A percentile compares a stretch with the other conserved stretches of the same genome.
These are phyloP conservation scores for Millerago galiae DNA, from an alignment of 805 yeast species.

Conservation along the genomic window DNA sequence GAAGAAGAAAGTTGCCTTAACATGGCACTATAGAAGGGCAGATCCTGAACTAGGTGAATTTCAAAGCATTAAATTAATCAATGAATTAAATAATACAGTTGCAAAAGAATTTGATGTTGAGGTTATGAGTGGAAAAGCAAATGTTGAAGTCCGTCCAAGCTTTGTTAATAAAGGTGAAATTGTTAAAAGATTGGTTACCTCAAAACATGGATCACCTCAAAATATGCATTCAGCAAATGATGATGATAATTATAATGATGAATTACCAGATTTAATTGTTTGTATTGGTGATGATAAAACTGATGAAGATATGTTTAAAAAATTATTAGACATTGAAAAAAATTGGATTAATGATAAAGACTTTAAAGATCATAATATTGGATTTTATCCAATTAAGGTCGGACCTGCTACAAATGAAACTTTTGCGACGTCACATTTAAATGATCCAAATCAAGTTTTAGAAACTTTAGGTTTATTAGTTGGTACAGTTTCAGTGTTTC, in stretches of 20 bases:
- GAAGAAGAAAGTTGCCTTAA: conserved; percentile 83
- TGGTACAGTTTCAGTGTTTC: conserved; percentile 74
- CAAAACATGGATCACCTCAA: conserved; percentile 43
- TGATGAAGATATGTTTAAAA: conserved; percentile 94
- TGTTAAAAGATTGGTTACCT: conserved; percentile 68
- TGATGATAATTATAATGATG: conserved; percentile 26
- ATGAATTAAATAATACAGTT: conserved; percentile 54
- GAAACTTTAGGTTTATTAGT: conserved; percentile 76
- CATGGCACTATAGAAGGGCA: conserved; percentile 96
- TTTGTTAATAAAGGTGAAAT: conserved; percentile 97
- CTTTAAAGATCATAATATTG: conserved; percentile 42
- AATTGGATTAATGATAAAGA: conserved; percentile 39
- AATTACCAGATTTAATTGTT: conserved; percentile 74
- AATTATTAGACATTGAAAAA: conserved; percentile 57
- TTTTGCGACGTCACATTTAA: conserved; percentile 76
- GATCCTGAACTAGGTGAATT: conserved; percentile 90
- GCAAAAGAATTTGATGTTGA: conserved; percentile 73
- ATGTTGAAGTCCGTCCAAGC: conserved; percentile 93
- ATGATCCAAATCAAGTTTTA: conserved; percentile 77
- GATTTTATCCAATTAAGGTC: conserved; percentile 80
- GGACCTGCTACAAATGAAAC: conserved; percentile 90
- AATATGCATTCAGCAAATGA: conserved; percentile 14
- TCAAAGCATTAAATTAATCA: conserved; percentile 71
- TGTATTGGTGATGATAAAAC: conserved; percentile 96
- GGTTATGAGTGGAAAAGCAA: conserved; percentile 96